Conservation (phyloP, 2,329 filamentous ascomycete species). For the Dothideomycetes sp. region DNA sequence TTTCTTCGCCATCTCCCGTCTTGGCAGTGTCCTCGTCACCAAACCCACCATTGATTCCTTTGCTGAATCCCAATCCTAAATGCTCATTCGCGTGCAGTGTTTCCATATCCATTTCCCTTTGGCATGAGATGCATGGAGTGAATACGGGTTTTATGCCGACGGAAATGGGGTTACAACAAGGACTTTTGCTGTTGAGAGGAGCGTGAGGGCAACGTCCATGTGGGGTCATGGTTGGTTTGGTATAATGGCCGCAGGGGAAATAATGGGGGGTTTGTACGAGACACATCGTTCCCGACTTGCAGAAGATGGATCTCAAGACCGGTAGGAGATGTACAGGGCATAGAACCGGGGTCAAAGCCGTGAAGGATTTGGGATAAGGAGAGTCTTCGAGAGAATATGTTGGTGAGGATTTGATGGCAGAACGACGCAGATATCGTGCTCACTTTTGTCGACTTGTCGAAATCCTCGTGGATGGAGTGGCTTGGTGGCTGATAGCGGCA, state of each 20-base stretch:
- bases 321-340: not conserved
- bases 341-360: no score
- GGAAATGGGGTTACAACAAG: not conserved
- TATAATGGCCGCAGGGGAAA: conserved; percentile 6
- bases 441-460: no score
- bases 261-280: conserved; percentile 4
- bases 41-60: not conserved
- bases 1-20: not conserved
- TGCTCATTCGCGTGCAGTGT: not conserved
- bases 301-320: not conserved
- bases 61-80: not conserved
- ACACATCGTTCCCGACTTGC: not conserved
- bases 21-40: not conserved
- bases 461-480: no score
- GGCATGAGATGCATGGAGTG: no score
- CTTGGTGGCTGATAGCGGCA: no score
- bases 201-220: conserved; percentile 7
- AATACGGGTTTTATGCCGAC: not conserved
- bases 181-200: not conserved
- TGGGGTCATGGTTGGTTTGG: not conserved
- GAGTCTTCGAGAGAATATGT: not conserved
- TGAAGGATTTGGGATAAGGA: no score
- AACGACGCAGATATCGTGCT: not conserved
- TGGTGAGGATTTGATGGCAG: not conserved
- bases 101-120: not conserved